phyloP scores from a whole-genome alignment of 129 eudicot species.

The Heracleum sosnowskyi region DNA sequence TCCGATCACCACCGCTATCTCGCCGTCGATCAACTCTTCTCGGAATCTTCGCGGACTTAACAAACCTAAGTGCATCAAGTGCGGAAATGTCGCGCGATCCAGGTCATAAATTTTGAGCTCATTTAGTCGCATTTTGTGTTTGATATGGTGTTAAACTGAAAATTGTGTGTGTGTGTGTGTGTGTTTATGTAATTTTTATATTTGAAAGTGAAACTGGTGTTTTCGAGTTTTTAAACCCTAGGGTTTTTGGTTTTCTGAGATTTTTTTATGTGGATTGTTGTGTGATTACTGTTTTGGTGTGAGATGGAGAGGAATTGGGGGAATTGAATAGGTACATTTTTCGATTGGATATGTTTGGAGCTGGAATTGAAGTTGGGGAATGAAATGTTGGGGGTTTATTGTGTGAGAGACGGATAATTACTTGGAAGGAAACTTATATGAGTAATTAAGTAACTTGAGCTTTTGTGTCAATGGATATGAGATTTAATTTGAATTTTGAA shows the following conservation, averaged over 20 bases:
- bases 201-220: background rate
- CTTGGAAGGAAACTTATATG: background rate
- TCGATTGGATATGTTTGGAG: background rate
- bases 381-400: background rate
- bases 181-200: too few species aligned
- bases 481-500: background rate
- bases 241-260: background rate
- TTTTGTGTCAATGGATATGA: background rate
- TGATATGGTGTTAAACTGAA: background rate
- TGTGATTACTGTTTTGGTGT: background rate
- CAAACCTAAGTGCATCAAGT: constrained; percentile 90
- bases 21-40: constrained; percentile 30
- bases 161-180: background rate
- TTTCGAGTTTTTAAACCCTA: background rate
- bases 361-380: background rate
- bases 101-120: constrained; percentile 29
- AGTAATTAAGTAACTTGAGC: background rate
- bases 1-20: constrained; percentile 16
- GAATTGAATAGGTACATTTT: background rate
- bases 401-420: background rate
- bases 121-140: background rate
- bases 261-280: background rate
- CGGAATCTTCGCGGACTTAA: constrained; percentile 78
- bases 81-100: constrained; percentile 98
- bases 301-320: background rate